A percentile compares a stretch with the other conserved stretches of the same genome.
Evolutionary conservation across 108 stramenopile species (phyloP).

Genomic region (Cyclotella baltica): DNA sequence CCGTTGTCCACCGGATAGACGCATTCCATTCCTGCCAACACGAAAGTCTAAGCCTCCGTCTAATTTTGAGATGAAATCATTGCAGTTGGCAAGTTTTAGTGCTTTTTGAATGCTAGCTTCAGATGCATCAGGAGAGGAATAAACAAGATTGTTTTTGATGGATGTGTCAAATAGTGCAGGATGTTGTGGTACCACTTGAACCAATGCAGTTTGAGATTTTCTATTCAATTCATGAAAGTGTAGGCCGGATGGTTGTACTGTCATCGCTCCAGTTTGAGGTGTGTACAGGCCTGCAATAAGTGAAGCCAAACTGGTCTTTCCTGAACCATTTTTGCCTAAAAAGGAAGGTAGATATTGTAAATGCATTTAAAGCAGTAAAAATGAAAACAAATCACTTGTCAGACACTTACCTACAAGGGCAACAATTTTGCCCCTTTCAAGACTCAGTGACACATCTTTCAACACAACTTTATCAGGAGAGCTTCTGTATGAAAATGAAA

Average conservation of each 20-base stretch:
- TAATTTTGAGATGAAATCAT: conserved; percentile 72
- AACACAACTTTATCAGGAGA: conserved; percentile 62
- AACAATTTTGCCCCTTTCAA: conserved; percentile 83
- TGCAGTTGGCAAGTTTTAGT: conserved; percentile 69
- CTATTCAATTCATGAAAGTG: conserved; percentile 57
- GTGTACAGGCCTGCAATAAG: conserved; percentile 91
- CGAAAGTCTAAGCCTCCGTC: conserved; percentile 80
- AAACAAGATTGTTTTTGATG: conserved; percentile 81
- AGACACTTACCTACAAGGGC: conserved; percentile 81
- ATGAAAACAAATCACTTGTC: background rate
- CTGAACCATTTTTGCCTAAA: conserved; percentile 78
- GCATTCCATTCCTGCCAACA: conserved; percentile 88
- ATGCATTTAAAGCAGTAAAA: background rate
- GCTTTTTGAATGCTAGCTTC: conserved; percentile 63
- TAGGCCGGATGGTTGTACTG: conserved; percentile 47
- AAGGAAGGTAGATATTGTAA: background rate
- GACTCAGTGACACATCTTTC: conserved; percentile 66
- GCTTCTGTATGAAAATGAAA: conserved; percentile 73
- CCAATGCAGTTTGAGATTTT: conserved; percentile 56
- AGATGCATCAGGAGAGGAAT: conserved; percentile 68
- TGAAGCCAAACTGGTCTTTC: conserved; percentile 88
- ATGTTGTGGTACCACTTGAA: conserved; percentile 96
- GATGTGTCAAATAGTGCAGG: conserved; percentile 81
- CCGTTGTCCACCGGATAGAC: conserved; percentile 94
- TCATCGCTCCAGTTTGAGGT: conserved; percentile 64